These are phyloP conservation scores for Irpex rosettiformis DNA, from an alignment of 1,284 basidiomycete genomes.

Conservation along the genomic window DNA sequence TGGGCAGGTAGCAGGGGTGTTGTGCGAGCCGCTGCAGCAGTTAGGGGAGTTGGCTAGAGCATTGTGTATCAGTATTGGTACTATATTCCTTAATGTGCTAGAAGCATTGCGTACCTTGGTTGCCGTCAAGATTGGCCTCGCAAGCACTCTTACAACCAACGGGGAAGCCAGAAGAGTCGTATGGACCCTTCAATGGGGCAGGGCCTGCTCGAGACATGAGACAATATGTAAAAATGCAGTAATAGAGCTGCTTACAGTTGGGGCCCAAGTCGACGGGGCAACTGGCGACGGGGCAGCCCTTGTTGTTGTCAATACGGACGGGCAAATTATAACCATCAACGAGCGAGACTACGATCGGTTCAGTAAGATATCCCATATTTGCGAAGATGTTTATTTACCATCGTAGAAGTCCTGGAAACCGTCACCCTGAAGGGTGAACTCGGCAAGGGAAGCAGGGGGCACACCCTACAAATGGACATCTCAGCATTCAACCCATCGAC, in stretches of 20 bases:
- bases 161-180: constrained; percentile 33
- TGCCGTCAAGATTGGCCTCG: constrained; percentile 34
- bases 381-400: constrained; percentile 21
- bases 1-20: constrained; percentile 41
- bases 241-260: constrained; percentile 23
- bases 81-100: background rate
- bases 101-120: constrained; percentile 23
- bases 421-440: constrained; percentile 36
- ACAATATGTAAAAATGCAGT: background rate
- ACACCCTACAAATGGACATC: constrained; percentile 28
- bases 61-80: background rate
- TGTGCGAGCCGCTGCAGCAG: constrained; percentile 43
- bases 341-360: constrained; percentile 28
- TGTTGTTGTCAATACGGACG: constrained; percentile 37
- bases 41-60: constrained; percentile 32
- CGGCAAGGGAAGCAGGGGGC: constrained; percentile 41
- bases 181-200: constrained; percentile 31
- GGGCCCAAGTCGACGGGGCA: constrained; percentile 43
- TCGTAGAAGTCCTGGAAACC: constrained; percentile 38
- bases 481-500: background rate
- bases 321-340: constrained; percentile 43
- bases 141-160: constrained; percentile 45
- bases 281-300: constrained; percentile 36
- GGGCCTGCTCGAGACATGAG: constrained; percentile 28
- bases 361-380: background rate